Base-by-base conservation (phyloP, 2,329 filamentous ascomycete genomes). In the Boeremia lycopersici region DNA sequence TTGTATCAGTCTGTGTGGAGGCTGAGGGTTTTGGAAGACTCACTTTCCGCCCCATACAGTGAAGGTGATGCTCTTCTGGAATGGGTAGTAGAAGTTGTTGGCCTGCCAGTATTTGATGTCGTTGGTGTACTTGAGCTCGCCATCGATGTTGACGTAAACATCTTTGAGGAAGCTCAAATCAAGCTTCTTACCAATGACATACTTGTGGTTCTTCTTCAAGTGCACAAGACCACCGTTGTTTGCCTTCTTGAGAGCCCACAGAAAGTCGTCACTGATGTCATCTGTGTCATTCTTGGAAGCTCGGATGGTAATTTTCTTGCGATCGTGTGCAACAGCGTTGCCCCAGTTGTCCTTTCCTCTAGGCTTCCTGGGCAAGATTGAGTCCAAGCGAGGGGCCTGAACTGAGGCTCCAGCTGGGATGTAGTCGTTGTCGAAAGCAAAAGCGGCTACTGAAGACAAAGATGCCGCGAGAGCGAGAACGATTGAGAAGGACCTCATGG, bases 1-100 rank as follows among this genome's bases (percentile, higher is more conserved):
- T 3, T 33, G 43, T 19, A 25, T 69, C 41, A 64, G 46, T 48
- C 5, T 15, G 13, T 15, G 9, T 1, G 10, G n/a, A 15, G 13
- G 10, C 15, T 2, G 11, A 11, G 33, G 11, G 33, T 6, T 9
- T 10, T 26, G 4, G 17, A 30, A 12, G 3, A 61, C 67, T 53
- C 46, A 67, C 57, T 82, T 79, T 10, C 85, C 85, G 50, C 84
- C 84, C 84, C 84, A 87, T 45, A 85, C 82, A 81, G 83, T 86
- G 64, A 86, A 87, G 51, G 84, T 84, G 50, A 86, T 82, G 3
- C 80, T 84, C 58, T 80, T 80, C 53, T 82, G 79, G 65, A 81
- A 82, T 9, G 72, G 72, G 48, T 81, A 79, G 56, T 78, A 81
- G 66, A 81, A 82, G 65, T 81, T 74, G 63, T 82, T 81, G 26